These are phyloP conservation scores for Vachellia collinsii DNA, from an alignment of 306 rosid species.

Conservation along the genomic window DNA sequence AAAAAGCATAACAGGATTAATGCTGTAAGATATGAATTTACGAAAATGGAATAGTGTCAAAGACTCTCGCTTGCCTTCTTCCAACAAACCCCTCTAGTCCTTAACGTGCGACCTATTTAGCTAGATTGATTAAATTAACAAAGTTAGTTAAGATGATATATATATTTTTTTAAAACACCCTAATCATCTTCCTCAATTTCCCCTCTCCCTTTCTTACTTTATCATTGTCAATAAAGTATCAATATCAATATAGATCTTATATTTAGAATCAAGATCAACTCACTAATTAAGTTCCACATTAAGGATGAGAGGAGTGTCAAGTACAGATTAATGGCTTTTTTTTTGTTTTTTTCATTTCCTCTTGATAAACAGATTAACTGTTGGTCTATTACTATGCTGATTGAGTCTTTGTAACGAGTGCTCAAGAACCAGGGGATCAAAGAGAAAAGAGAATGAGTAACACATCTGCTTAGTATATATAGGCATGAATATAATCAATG, in stretches of 20 bases:
- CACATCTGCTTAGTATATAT: neutral
- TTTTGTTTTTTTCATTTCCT: too few relatives aligned
- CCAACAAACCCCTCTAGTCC: neutral
- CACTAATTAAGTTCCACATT: too few relatives aligned
- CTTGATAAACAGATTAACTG: neutral
- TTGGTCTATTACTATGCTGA: conserved; percentile 8
- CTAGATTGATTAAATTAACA: too few relatives aligned
- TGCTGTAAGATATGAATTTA: neutral
- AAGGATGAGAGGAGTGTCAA: neutral
- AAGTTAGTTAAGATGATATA: too few relatives aligned
- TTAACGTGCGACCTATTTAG: too few relatives aligned
- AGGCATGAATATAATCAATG: neutral
- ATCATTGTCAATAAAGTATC: too few relatives aligned
- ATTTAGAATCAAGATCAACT: too few relatives aligned
- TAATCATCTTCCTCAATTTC: too few relatives aligned
- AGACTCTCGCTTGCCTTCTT: conserved; percentile 4
- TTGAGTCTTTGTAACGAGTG: conserved; percentile 8
- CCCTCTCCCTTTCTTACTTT: too few relatives aligned
- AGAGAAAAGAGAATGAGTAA: neutral
- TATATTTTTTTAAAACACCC: too few relatives aligned
- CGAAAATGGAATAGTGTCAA: neutral
- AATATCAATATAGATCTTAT: too few relatives aligned
- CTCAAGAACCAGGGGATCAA: neutral
- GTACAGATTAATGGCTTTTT: neutral
- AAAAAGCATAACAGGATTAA: too few relatives aligned